Conservation (phyloP, 2,329 filamentous ascomycete species). For the Aspergillus glaucus region DNA sequence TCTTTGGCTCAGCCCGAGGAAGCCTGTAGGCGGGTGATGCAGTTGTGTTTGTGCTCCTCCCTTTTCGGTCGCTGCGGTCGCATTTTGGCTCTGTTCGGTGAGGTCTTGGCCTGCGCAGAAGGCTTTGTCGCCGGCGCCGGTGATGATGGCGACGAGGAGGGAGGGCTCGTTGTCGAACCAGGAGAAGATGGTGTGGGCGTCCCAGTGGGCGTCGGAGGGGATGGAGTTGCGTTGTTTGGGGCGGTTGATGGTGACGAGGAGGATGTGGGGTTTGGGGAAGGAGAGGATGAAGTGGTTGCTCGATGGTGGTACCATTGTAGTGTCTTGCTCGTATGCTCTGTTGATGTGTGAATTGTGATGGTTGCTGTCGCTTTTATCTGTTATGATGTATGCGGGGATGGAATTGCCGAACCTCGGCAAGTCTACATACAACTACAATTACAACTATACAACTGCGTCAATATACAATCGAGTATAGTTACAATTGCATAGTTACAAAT, state of each 20-base stretch:
- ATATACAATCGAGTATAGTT: too few relatives aligned
- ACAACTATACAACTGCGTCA: too few relatives aligned
- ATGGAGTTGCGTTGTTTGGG: slow-evolving; percentile 37
- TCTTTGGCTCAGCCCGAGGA: slow-evolving; percentile 51
- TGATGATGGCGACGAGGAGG: slow-evolving; percentile 38
- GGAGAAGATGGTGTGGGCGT: slow-evolving; percentile 32
- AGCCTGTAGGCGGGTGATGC: slow-evolving; percentile 44
- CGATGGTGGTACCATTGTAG: background rate
- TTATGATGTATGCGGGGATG: too few relatives aligned
- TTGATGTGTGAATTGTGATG: background rate
- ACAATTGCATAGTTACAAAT: too few relatives aligned
- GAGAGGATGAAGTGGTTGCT: slow-evolving; percentile 6
- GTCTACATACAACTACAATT: too few relatives aligned
- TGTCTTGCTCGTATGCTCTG: background rate
- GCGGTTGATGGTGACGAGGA: slow-evolving; percentile 41
- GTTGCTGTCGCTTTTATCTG: background rate
- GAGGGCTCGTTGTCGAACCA: slow-evolving; percentile 39
- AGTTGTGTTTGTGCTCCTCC: slow-evolving; percentile 10
- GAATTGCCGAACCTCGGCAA: too few relatives aligned
- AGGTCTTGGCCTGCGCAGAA: slow-evolving; percentile 43
- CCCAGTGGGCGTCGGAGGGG: slow-evolving; percentile 32
- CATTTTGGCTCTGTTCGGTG: slow-evolving; percentile 33
- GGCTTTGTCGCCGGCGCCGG: slow-evolving; percentile 37
- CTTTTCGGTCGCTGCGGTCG: slow-evolving; percentile 6
- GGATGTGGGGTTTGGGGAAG: slow-evolving; percentile 36